Percentiles rank a stretch among this genome's conserved stretches.
Evolutionary conservation across 805 yeast genomes (phyloP).

Genomic region (Brettanomyces anomalus): DNA sequence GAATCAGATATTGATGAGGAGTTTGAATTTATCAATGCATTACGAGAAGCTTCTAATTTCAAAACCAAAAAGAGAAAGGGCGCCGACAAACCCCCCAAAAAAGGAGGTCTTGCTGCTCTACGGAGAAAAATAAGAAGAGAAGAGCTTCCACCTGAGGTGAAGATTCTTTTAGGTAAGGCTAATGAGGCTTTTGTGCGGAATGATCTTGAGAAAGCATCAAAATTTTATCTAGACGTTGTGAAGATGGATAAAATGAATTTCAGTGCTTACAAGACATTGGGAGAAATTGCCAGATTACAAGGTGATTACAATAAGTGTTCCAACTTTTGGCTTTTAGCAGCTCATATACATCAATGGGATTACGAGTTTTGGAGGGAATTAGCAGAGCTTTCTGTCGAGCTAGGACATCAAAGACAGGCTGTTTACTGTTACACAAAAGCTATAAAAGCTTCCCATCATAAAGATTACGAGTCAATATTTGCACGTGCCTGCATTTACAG

Average conservation of each 20-base stretch:
- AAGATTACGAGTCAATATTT: constrained; percentile 46
- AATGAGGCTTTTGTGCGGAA: constrained; percentile 69
- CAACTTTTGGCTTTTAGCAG: constrained; percentile 74
- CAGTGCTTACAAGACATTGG: constrained; percentile 81
- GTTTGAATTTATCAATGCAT: constrained; percentile 47
- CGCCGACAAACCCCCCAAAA: constrained; percentile 14
- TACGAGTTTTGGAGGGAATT: constrained; percentile 71
- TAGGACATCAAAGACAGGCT: constrained; percentile 69
- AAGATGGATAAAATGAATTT: constrained; percentile 68
- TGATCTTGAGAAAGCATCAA: constrained; percentile 51
- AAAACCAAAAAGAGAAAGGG: constrained; percentile 34
- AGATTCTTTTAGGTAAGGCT: constrained; percentile 57
- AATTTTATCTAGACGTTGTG: constrained; percentile 59
- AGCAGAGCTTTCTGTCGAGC: constrained; percentile 54
- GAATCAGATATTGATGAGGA: constrained; percentile 33
- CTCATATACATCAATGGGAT: constrained; percentile 69
- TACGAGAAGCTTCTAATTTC: constrained; percentile 61
- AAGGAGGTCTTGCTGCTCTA: constrained; percentile 27
- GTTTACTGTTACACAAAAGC: constrained; percentile 69
- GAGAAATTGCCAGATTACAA: constrained; percentile 67
- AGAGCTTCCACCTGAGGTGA: constrained; percentile 65
- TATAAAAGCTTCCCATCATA: constrained; percentile 33
- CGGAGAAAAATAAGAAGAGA: constrained; percentile 31
- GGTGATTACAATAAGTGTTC: constrained; percentile 67
- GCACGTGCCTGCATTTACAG: constrained; percentile 61